phyloP scores from a whole-genome alignment of 2,329 filamentous ascomycete species.

The Sporothrix variecibatus region DNA sequence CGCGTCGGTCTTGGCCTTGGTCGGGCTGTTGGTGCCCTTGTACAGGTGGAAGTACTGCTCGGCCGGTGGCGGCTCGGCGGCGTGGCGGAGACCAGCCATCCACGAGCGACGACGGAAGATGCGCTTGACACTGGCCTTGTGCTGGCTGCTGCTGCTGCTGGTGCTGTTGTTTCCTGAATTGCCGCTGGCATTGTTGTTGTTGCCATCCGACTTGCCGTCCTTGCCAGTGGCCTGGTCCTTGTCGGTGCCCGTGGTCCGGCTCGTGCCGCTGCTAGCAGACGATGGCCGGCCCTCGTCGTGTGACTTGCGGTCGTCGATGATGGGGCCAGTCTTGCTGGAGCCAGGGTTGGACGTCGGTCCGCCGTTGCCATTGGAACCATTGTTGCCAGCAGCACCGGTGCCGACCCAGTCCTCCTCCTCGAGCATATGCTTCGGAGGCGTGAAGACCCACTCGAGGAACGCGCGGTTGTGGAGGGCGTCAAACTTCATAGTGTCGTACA shows the following conservation, averaged over 20 bases:
- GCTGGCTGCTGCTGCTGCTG: background rate
- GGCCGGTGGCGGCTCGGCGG: slow-evolving; percentile 57
- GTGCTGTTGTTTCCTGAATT: background rate
- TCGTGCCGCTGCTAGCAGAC: background rate
- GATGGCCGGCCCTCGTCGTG: slow-evolving; percentile 25
- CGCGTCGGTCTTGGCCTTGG: slow-evolving; percentile 78
- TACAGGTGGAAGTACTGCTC: slow-evolving; percentile 89
- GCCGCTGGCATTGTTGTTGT: slow-evolving; percentile 22
- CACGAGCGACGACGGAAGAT: slow-evolving; percentile 64
- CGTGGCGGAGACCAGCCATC: slow-evolving; percentile 54
- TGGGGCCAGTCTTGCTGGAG: background rate
- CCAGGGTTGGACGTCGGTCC: slow-evolving; percentile 8
- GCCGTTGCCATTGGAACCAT: background rate
- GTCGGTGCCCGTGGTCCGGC: background rate
- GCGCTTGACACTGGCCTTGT: slow-evolving; percentile 46
- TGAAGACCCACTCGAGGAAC: slow-evolving; percentile 97
- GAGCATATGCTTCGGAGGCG: slow-evolving; percentile 75
- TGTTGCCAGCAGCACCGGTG: slow-evolving; percentile 17
- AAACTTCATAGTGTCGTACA: slow-evolving; percentile 99
- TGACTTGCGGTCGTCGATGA: slow-evolving; percentile 25
- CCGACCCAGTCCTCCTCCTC: slow-evolving; percentile 59
- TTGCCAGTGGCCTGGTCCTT: slow-evolving; percentile 36
- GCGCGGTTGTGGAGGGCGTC: slow-evolving; percentile 95
- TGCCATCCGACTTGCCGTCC: slow-evolving; percentile 31
- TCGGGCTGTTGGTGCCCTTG: slow-evolving; percentile 67